Conservation (phyloP, 805 yeast species). For the Candida odintsovae region DNA sequence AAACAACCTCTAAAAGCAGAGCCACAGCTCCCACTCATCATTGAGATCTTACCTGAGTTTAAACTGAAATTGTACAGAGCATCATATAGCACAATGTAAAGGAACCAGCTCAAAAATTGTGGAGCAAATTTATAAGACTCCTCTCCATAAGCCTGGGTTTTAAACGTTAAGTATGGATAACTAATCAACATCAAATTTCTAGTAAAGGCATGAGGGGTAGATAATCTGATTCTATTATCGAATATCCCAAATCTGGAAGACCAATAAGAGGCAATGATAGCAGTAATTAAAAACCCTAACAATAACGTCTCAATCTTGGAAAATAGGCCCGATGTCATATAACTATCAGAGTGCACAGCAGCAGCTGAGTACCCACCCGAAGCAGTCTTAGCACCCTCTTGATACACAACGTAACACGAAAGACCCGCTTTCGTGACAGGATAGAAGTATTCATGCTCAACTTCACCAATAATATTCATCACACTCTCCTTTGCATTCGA, state of each 20-base stretch:
- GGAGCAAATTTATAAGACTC: not conserved
- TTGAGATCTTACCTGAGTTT: not conserved
- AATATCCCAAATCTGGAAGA: not conserved
- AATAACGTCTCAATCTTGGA: not conserved
- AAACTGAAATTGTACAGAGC: not conserved
- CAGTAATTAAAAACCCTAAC: not conserved
- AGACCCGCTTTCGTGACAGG: not conserved
- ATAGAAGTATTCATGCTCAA: not conserved
- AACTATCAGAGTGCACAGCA: constrained; percentile 9
- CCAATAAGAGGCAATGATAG: not conserved
- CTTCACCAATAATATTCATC: not conserved
- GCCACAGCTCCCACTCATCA: not conserved
- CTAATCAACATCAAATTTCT: not conserved
- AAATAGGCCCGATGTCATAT: not conserved
- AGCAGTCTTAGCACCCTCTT: not conserved
- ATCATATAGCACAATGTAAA: not conserved
- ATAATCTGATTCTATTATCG: not conserved
- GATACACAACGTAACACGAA: not conserved
- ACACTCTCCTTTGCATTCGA: not conserved
- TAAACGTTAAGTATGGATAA: not conserved
- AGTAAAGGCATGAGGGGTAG: not conserved
- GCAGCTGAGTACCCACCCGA: constrained; percentile 1
- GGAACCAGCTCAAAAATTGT: not conserved
- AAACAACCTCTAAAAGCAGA: not conserved
- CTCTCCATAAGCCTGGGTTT: not conserved